Base-by-base conservation (phyloP, 768 basidiomycete genomes). In the Neoboletus brunneissimus region DNA sequence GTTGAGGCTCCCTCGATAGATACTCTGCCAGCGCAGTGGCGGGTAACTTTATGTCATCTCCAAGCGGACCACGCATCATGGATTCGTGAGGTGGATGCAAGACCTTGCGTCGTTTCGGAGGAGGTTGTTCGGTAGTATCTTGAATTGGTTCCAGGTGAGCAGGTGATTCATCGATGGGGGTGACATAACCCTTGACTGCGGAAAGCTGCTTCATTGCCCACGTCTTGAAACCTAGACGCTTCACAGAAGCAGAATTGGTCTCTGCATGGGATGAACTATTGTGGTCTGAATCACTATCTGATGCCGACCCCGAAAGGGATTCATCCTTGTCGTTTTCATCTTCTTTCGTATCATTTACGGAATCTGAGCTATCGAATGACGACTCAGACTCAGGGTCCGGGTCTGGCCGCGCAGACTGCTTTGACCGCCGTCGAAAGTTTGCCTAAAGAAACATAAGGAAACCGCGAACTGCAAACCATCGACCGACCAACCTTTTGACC, bases 141-240 rank as follows among this genome's bases (percentile, higher is more conserved):
- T 43, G 38, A 16, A 31, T 44, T 9, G 29, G 47, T 49, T 66
- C 64, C 11, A 61, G 41, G 32, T 63, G 55, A 15, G 66, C 27
- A 20, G 58, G 52, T 56, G 55, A 51, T 27, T 61, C 52, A 45
- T 59, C 49, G 27, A 58, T n/a, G 3, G 61, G 55, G 3, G 49
- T 47, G 10, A 63, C 48, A 45, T 80, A 76, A 40, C 68, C 70
- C 61, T 82, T 83, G 20, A 73, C 79, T 4, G 62, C 66, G 49
- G 77, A 84, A 50, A 91, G 78, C 67, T 97, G 94, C 53, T 87
- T 82, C 58, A 86, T 67, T 0, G 94, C 95, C 95, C 95, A 97
- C 40, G 86, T 79, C 69, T 97, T 97, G 81, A 97, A 98, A 8
- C 83, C 81, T 4, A 75, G 64, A 29, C 68, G 84, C 63, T 73